Conservation (phyloP, 106 monocot species). For the Dendrobium chrysotoxum region DNA sequence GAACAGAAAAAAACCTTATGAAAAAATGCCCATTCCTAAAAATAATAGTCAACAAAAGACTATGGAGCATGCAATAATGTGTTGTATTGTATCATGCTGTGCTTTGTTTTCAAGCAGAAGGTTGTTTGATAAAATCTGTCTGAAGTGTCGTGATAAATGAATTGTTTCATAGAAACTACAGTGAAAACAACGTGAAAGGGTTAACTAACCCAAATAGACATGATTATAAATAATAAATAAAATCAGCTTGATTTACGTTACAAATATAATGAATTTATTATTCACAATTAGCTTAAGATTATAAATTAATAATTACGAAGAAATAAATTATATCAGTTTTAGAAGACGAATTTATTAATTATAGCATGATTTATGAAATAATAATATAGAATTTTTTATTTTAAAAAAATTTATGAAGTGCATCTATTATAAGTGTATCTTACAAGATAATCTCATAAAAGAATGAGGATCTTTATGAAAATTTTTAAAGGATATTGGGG, state of each 20-base stretch:
- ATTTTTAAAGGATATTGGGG: background rate
- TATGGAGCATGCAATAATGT: no score
- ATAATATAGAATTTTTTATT: background rate
- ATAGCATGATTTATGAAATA: background rate
- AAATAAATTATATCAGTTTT: background rate
- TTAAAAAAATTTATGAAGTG: background rate
- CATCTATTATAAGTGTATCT: background rate
- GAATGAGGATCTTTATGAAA: background rate
- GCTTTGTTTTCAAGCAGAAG: no score
- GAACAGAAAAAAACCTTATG: no score
- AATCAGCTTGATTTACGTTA: background rate
- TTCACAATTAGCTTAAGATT: background rate
- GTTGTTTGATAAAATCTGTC: no score
- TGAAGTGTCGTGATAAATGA: no score
- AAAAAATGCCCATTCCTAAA: no score
- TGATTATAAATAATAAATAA: background rate
- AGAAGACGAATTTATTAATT: background rate
- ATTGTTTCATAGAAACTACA: no score
- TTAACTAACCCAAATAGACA: background rate
- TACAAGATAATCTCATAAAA: background rate
- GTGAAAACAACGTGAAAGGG: no score
- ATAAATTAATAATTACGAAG: background rate
- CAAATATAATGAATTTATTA: background rate
- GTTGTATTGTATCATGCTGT: no score
- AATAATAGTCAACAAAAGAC: no score